phyloP scores from a whole-genome alignment of 768 basidiomycete genomes.

The Auricularia heimuer region DNA sequence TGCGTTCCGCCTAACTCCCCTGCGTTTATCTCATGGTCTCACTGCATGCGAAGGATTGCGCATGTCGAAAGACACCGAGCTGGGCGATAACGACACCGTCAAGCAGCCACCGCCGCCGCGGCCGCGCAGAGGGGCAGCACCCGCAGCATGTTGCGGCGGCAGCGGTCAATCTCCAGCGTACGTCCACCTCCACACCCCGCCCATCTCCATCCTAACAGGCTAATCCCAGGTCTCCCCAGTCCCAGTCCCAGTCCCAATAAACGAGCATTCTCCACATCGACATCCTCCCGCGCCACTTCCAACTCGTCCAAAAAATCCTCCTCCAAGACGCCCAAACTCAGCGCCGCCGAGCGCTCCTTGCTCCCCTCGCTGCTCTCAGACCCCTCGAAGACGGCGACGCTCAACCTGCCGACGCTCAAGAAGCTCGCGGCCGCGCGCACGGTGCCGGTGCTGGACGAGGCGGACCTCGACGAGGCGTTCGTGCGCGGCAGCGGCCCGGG shows the following conservation, averaged over 20 bases:
- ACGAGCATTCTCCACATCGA: constrained; percentile 47
- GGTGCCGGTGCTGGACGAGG: neutral
- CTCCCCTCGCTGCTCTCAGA: neutral
- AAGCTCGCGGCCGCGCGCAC: neutral
- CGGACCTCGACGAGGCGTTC: neutral
- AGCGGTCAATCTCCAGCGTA: too few relatives aligned
- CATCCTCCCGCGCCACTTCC: constrained; percentile 34
- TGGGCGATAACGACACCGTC: constrained; percentile 76
- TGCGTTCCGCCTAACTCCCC: neutral
- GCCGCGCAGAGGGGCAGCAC: constrained; percentile 37
- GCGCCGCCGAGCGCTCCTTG: neutral
- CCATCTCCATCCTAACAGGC: neutral
- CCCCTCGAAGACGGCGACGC: neutral
- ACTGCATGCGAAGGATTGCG: constrained; percentile 40
- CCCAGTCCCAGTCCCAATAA: constrained; percentile 11
- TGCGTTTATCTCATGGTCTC: neutral
- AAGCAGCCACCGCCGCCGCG: constrained; percentile 43
- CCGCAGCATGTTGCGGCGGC: too few relatives aligned
- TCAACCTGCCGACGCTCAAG: neutral
- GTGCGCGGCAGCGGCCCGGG: constrained; percentile 77
- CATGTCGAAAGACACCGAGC: constrained; percentile 71
- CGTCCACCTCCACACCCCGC: neutral
- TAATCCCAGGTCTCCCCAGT: neutral
- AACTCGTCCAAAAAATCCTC: neutral
- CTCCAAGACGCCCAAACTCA: neutral